Evolutionary conservation across 345 rosid species (phyloP).

Genomic region (Arabidopsis arenosa): DNA sequence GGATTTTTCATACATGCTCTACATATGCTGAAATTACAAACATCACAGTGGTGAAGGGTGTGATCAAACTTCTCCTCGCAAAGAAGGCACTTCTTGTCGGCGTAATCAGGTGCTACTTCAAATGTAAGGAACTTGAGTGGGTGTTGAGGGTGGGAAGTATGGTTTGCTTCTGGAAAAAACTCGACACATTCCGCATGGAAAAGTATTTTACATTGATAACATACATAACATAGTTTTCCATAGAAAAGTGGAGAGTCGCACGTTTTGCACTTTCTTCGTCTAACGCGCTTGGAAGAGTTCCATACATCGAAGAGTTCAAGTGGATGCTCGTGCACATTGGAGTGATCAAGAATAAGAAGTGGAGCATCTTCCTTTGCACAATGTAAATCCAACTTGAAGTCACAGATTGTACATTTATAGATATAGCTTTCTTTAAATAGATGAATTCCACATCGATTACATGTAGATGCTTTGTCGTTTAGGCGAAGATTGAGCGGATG

Average conservation of each 20-base stretch:
- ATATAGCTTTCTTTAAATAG: no score
- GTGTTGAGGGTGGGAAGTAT: no score
- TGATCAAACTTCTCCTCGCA: no score
- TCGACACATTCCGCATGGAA: background rate
- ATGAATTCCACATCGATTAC: no score
- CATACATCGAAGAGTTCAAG: background rate
- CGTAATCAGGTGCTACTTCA: no score
- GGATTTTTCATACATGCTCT: background rate
- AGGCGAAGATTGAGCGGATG: conserved; percentile 3
- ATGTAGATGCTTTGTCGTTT: no score
- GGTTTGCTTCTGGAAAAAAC: background rate
- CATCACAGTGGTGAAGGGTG: no score
- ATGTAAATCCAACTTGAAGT: background rate
- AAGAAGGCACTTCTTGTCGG: no score
- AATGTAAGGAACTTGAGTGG: no score
- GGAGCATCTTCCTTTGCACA: background rate
- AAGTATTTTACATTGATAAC: background rate
- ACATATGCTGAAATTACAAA: conserved; percentile 13
- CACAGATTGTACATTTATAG: background rate
- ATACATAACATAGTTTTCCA: background rate
- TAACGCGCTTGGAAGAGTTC: no score
- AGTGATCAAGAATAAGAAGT: background rate
- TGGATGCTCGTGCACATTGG: background rate
- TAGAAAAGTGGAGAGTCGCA: background rate
- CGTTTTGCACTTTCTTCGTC: background rate